Conservation (phyloP, 2,329 filamentous ascomycete genomes). For the Colletotrichum falcatum region DNA sequence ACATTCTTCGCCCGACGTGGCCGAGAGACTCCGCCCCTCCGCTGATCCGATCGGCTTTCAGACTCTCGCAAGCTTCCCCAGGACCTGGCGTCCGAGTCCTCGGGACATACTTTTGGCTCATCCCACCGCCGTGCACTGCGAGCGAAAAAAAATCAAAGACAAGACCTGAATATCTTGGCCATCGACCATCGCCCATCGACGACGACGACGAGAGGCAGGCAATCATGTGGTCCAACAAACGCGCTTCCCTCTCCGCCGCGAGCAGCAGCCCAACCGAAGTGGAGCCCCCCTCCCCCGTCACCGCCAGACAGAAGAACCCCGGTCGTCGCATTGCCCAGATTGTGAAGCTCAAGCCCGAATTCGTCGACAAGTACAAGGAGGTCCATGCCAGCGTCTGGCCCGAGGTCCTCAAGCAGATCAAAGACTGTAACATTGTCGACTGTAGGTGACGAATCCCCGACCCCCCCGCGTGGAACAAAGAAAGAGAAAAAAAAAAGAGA, state of each 20-base stretch:
- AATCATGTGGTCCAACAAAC: slow-evolving; percentile 39
- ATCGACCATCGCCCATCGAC: slow-evolving; percentile 29
- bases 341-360: slow-evolving; percentile 76
- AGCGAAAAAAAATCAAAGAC: not conserved
- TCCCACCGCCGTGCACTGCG: slow-evolving; percentile 25
- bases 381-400: slow-evolving; percentile 82
- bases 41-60: slow-evolving; percentile 32
- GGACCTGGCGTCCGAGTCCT: slow-evolving; percentile 25
- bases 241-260: slow-evolving; percentile 29
- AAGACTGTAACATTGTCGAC: slow-evolving; percentile 79
- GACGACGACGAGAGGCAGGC: slow-evolving; percentile 7
- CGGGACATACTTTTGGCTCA: slow-evolving; percentile 24
- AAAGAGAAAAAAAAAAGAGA: too few species aligned
- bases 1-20: slow-evolving; percentile 36
- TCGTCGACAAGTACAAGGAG: slow-evolving; percentile 76
- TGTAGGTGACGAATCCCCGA: slow-evolving; percentile 60
- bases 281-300: slow-evolving; percentile 29
- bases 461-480: too few species aligned
- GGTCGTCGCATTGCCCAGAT: slow-evolving; percentile 76
- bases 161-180: slow-evolving; percentile 7
- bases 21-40: too few species aligned
- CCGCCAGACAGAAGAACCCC: slow-evolving; percentile 51
- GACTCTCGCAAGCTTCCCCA: slow-evolving; percentile 23
- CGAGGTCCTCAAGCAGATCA: slow-evolving; percentile 80
- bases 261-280: slow-evolving; percentile 28